These are phyloP conservation scores for Westerdykella sp. DNA, from an alignment of 2,329 filamentous ascomycete species.

Conservation along the genomic window DNA sequence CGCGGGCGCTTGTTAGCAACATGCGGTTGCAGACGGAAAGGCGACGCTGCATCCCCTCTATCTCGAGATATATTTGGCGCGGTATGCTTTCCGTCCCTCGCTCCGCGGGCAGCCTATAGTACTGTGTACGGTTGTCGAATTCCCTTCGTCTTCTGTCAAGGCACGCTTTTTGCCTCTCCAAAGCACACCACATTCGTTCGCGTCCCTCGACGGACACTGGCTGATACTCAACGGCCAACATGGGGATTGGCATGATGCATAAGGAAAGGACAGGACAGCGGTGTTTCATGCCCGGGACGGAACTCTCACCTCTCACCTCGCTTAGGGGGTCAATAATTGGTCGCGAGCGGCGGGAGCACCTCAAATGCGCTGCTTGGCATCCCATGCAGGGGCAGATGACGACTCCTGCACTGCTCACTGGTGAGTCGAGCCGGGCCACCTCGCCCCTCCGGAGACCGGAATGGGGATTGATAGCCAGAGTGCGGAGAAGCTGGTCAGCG, in stretches of 20 bases:
- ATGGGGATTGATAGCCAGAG: no score
- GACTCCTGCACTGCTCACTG: no score
- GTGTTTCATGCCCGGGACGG: background rate
- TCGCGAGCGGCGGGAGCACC: background rate
- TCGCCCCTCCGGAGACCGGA: no score
- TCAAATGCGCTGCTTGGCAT: background rate
- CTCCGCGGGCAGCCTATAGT: background rate
- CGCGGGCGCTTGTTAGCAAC: conserved; percentile 8
- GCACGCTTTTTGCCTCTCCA: background rate
- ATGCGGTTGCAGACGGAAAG: conserved; percentile 9
- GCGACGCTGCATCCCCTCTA: conserved; percentile 10
- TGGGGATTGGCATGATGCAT: background rate
- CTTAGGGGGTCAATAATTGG: background rate
- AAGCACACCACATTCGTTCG: background rate
- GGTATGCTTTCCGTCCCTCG: background rate
- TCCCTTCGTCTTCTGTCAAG: background rate
- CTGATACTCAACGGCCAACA: background rate
- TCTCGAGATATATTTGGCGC: background rate
- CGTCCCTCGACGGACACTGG: background rate
- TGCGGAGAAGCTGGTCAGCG: no score
- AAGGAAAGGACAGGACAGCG: background rate
- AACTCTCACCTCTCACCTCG: background rate
- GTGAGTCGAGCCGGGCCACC: no score
- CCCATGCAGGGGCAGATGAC: no score
- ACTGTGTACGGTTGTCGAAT: no score